Conservation (phyloP, 768 basidiomycete species). For the Hydnum rufescens region DNA sequence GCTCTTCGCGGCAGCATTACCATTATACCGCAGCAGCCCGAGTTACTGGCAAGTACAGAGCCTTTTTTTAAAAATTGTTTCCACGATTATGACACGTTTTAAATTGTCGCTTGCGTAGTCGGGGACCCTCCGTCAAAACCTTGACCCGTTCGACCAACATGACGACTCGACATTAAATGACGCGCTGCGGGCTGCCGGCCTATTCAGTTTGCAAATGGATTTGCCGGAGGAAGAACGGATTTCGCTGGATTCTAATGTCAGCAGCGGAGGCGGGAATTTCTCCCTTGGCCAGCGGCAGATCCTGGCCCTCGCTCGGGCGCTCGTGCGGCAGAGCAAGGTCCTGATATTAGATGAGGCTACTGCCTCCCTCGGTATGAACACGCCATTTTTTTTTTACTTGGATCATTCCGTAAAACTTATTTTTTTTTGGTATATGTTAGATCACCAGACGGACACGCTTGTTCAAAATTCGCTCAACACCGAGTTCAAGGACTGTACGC, state of each 20-base stretch:
- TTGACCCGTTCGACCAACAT: slow-evolving; percentile 39
- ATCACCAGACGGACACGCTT: slow-evolving; percentile 35
- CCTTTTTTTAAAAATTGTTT: neutral
- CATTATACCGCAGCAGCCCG: slow-evolving; percentile 39
- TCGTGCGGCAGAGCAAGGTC: slow-evolving; percentile 10
- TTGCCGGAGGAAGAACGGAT: slow-evolving; percentile 11
- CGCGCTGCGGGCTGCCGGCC: slow-evolving; percentile 29
- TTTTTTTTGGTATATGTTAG: slow-evolving; percentile 14
- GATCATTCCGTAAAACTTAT: neutral
- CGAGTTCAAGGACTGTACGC: slow-evolving; percentile 26
- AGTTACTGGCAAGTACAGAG: slow-evolving; percentile 19
- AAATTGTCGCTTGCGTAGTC: slow-evolving; percentile 12
- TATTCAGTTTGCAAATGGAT: slow-evolving; percentile 8
- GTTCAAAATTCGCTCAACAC: slow-evolving; percentile 38
- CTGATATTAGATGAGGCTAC: slow-evolving; percentile 11
- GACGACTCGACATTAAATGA: slow-evolving; percentile 33
- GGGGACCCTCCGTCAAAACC: slow-evolving; percentile 35
- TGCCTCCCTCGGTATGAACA: slow-evolving; percentile 4
- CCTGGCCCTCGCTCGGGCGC: slow-evolving; percentile 20
- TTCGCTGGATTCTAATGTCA: slow-evolving; percentile 18
- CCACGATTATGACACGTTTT: neutral
- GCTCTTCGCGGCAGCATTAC: slow-evolving; percentile 37
- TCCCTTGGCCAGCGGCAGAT: slow-evolving; percentile 26
- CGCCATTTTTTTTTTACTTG: neutral
- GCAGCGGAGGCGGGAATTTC: slow-evolving; percentile 22